These are phyloP conservation scores for Rusavskia elegans DNA, from an alignment of 495 filamentous ascomycete genomes.

Conservation along the genomic window DNA sequence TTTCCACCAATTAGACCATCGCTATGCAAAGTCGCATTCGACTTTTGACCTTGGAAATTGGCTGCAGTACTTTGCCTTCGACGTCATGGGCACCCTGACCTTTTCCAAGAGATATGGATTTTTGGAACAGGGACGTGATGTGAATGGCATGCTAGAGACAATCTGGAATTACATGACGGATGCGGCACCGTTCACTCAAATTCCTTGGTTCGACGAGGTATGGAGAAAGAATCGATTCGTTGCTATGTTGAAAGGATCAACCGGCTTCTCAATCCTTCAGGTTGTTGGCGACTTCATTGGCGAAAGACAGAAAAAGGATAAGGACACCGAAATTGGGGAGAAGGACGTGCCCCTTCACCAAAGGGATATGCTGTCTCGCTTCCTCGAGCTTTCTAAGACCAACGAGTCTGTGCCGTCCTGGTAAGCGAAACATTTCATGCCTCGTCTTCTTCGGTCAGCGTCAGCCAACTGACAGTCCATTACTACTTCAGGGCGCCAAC, in stretches of 20 bases:
- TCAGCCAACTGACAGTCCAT: not conserved
- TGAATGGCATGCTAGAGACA: conserved; percentile 16
- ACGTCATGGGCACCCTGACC: conserved; percentile 26
- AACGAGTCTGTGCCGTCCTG: conserved; percentile 17
- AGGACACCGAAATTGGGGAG: not conserved
- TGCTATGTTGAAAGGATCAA: not conserved
- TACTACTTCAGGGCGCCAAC: conserved; percentile 1
- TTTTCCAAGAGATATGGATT: conserved; percentile 25
- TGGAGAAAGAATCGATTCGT: conserved; percentile 14
- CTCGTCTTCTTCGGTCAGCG: not conserved
- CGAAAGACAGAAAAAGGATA: not conserved
- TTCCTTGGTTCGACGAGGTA: conserved; percentile 22
- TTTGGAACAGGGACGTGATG: conserved; percentile 22
- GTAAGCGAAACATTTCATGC: conserved; percentile 5
- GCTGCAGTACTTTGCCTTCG: conserved; percentile 33
- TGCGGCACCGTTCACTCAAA: conserved; percentile 14
- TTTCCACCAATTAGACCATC: conserved; percentile 10
- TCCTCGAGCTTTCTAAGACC: conserved; percentile 19
- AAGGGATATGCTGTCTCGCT: conserved; percentile 22
- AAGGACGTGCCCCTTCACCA: not conserved
- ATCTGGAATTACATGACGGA: conserved; percentile 16
- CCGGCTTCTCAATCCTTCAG: conserved; percentile 1
- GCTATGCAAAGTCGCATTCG: not conserved
- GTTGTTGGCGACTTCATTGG: conserved; percentile 2
- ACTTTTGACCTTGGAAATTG: conserved; percentile 22